Base-by-base conservation (phyloP, 2,329 filamentous ascomycete species). In the Colletotrichum orchidophilum region DNA sequence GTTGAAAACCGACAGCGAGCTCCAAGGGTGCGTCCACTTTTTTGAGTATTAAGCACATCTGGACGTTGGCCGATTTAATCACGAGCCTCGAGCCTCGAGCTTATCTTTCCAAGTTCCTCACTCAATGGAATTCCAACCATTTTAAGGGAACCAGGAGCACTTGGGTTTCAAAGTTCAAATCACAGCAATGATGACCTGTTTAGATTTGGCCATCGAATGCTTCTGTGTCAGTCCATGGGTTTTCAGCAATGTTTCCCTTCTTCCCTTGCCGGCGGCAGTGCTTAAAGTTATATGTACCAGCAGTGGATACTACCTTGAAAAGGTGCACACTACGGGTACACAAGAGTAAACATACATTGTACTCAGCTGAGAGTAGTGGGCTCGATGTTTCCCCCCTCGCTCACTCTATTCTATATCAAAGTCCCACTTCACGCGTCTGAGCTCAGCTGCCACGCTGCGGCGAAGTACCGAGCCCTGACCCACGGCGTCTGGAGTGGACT, bases 401-500 rank as follows among this genome's bases (percentile, higher is more conserved):
- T 39, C 18, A 57, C 27, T 6, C 29, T 26, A 26, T 39, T 27
- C 8, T 31, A 33, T 15, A 31, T 59, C 18, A n/a, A 8, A 5
- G n/a, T 57, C 29, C 67, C 67, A 21, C 57, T 50, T 11, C 7
- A 3, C n/a, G 24, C 6, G 31, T 26, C 29, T 26, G 39, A n/a
- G n/a, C 21, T 52, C 29, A 57, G 39, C 24, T 62, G 24, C 42
- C 9, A 49, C 24, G 6, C 24, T 52, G n/a, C 67, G 27, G 67
- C 27, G 49, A 26, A 11, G 26, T 24, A 15, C 9, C 29, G 12
- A 29, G 26, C 33, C 49, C 35, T 26, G 13, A 24, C 27, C 18
- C 33, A 15, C 9, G n/a, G 27, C 18, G 35, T 39, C 11, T 26
- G 54, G 29, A 55, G 55, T 70, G 63, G 66, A 54, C 49, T 66